Base-by-base conservation (phyloP, 1,284 basidiomycete species). In the Cutaneotrichosporon spelunceum region DNA sequence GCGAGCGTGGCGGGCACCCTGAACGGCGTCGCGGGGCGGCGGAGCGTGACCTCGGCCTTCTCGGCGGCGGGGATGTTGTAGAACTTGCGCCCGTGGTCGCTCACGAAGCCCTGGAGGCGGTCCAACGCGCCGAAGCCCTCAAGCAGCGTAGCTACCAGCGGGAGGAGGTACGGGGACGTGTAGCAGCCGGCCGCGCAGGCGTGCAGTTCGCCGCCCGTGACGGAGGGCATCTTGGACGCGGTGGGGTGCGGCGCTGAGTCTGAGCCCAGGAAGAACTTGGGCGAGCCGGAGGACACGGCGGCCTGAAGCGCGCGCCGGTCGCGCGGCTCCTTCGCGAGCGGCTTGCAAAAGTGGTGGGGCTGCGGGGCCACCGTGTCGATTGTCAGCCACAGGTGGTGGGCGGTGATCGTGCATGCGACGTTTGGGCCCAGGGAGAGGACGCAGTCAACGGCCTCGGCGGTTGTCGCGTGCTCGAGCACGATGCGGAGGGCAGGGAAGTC, bases 381-480 rank as follows among this genome's bases (percentile, higher is more conserved):
- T 1, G 91, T 95, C 60, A 99, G 84, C 44, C 86, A 87, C 42
- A 99, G 86, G 77, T 99, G 96, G 80, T 99, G 96, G 0, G 94
- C 89, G 3, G 96, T 99, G 79, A 99, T 98, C 7, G 91, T 93
- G 79, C 96, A 99, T 13, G 87, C 95, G 29, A 99, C 95, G 39
- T 92, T 97, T 48, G 84, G 81, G 0, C 91, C 91, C 30, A 93
- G 88, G 48, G 85, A 82, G 75, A 89, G 89, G 70, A 97, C 90
- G 23, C 87, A 86, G 71, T 95, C 91, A n/a, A 99, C 87, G 0
- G 96, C 94, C 39, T 91, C 92, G 42, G 90, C 85, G 2, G 94
- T 98, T 0, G 96, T 99, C n/a, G 96, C 96, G 74, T 99, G 96
- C 79, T 99, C 96, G 44, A 99, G 86, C 4, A 99, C 95, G 72